Percentiles rank a stretch among this genome's conserved stretches.
Conservation (phyloP, 352 stramenopile species). For the Globisporangium cederbergense region DNA sequence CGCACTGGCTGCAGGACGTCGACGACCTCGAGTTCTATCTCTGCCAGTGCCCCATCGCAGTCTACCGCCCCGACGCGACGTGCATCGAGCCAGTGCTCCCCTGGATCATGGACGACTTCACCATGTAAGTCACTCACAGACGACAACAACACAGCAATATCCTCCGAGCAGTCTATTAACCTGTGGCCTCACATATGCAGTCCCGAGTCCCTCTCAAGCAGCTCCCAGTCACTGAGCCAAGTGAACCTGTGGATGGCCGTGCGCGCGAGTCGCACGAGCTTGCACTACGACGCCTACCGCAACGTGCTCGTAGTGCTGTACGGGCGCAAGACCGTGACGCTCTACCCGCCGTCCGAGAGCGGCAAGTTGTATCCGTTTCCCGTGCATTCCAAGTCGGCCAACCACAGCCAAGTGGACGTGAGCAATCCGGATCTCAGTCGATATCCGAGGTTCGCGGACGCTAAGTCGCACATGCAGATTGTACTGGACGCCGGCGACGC, state of each 20-base stretch:
- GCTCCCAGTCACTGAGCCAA: slow-evolving; percentile 45
- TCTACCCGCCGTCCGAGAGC: slow-evolving; percentile 64
- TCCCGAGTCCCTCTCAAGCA: slow-evolving; percentile 30
- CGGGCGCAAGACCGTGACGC: slow-evolving; percentile 62
- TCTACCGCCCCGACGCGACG: slow-evolving; percentile 43
- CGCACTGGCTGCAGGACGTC: slow-evolving; percentile 70
- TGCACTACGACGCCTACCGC: slow-evolving; percentile 84
- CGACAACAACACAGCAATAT: background rate
- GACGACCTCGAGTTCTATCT: slow-evolving; percentile 82
- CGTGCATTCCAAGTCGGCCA: slow-evolving; percentile 68
- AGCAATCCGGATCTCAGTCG: slow-evolving; percentile 28
- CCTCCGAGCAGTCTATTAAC: background rate
- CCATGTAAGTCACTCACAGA: slow-evolving; percentile 34
- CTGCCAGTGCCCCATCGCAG: slow-evolving; percentile 74
- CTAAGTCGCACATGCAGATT: slow-evolving; percentile 26
- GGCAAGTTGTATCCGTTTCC: slow-evolving; percentile 52
- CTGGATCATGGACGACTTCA: slow-evolving; percentile 50
- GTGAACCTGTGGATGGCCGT: slow-evolving; percentile 86
- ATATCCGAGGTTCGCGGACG: slow-evolving; percentile 31
- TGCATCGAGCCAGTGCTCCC: slow-evolving; percentile 42
- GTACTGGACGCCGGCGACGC: slow-evolving; percentile 52
- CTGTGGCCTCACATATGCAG: slow-evolving; percentile 19
- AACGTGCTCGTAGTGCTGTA: slow-evolving; percentile 75
- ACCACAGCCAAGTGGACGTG: slow-evolving; percentile 71
- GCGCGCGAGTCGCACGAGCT: slow-evolving; percentile 43